These are phyloP conservation scores for Rhizopogon vulgaris DNA, from an alignment of 768 basidiomycete genomes.

Conservation along the genomic window DNA sequence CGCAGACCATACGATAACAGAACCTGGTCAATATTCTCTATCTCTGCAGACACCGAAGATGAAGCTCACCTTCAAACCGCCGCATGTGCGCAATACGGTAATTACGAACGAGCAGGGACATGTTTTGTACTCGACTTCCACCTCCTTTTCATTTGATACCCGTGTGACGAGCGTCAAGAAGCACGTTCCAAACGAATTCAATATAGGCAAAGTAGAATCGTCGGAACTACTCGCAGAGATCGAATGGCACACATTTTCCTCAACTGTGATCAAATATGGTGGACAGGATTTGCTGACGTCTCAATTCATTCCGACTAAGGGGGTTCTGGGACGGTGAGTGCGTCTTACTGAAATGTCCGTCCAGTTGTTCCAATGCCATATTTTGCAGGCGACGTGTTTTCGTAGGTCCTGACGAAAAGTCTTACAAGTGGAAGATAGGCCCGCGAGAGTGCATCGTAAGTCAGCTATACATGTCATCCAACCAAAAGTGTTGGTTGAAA, in stretches of 20 bases:
- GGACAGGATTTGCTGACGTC: constrained; percentile 14
- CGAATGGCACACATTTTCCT: constrained; percentile 16
- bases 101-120: constrained; percentile 7
- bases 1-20: neutral
- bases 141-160: constrained; percentile 3
- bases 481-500: neutral
- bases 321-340: constrained; percentile 4
- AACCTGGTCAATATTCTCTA: neutral
- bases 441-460: constrained; percentile 2
- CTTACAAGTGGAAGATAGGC: constrained; percentile 6
- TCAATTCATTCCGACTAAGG: constrained; percentile 9
- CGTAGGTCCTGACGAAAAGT: constrained; percentile 1
- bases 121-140: constrained; percentile 9
- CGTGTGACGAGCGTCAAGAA: constrained; percentile 7
- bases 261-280: constrained; percentile 17
- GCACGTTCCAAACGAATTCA: constrained; percentile 4
- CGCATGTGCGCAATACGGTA: constrained; percentile 6
- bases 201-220: constrained; percentile 9
- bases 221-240: constrained; percentile 21
- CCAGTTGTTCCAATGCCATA: neutral
- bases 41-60: neutral
- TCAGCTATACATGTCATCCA: neutral
- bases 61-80: neutral
- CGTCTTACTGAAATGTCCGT: neutral
- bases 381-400: constrained; percentile 3